phyloP scores from a whole-genome alignment of 306 rosid genomes.

The Prunus mira region DNA sequence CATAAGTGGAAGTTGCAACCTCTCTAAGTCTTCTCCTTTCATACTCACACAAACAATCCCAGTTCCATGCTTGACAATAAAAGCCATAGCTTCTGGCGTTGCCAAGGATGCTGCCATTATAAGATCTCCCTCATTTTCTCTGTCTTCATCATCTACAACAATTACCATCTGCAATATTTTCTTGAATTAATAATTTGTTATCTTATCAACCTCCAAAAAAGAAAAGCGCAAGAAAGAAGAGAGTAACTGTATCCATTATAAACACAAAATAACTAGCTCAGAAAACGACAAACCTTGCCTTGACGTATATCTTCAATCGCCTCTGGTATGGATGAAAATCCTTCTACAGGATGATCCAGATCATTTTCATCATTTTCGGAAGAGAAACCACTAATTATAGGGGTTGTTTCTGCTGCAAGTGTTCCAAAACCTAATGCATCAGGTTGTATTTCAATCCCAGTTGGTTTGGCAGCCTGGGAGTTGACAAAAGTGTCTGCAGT shows the following conservation, averaged over 20 bases:
- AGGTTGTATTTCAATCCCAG: conserved; percentile 22
- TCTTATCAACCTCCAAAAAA: conserved; percentile 3
- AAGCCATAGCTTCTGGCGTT: conserved; percentile 91
- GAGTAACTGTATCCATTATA: not conserved
- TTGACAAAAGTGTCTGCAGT: no score
- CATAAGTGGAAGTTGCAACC: conserved; percentile 82
- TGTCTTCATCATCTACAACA: conserved; percentile 86
- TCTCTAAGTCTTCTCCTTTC: conserved; percentile 74
- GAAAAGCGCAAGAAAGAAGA: not conserved
- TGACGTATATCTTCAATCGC: conserved; percentile 84
- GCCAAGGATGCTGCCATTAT: conserved; percentile 86
- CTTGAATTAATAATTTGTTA: conserved; percentile 16
- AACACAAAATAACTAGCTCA: not conserved
- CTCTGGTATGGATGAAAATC: conserved; percentile 73
- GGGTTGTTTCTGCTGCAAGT: conserved; percentile 26
- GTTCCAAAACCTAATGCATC: conserved; percentile 35
- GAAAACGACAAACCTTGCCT: conserved; percentile 63
- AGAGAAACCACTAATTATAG: conserved; percentile 18
- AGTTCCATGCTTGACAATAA: conserved; percentile 83
- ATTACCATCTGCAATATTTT: conserved; percentile 63
- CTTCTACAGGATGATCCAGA: conserved; percentile 56
- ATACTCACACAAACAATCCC: conserved; percentile 85
- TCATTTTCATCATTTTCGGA: conserved; percentile 40
- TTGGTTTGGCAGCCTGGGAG: not conserved
- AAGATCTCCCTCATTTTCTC: conserved; percentile 92